A percentile compares a stretch with the other conserved stretches of the same genome.
phyloP scores from a whole-genome alignment of 176 grass and related monocot species.

The Oryza meridionalis region DNA sequence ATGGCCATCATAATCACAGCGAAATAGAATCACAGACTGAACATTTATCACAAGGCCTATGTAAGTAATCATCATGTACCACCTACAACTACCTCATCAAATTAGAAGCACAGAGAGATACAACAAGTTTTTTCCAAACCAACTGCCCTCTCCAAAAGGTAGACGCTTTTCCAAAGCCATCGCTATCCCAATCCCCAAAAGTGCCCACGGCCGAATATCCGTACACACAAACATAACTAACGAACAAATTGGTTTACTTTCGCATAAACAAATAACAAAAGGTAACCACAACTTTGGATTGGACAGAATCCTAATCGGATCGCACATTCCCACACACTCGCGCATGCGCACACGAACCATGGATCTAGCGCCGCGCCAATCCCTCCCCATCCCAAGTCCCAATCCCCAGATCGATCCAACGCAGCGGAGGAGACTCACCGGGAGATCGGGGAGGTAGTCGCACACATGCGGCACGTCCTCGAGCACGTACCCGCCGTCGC shows the following conservation, averaged over 20 bases:
- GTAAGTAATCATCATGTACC: not conserved
- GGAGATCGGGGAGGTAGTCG: conserved; percentile 77
- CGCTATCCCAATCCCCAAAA: conserved; percentile 18
- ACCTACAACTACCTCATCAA: not conserved
- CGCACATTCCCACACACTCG: not conserved
- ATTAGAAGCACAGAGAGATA: not conserved
- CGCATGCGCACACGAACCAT: not conserved
- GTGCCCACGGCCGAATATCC: not conserved
- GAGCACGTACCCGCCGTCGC: conserved; percentile 74
- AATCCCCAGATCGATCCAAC: not conserved
- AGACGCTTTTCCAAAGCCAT: not conserved
- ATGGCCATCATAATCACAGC: conserved; percentile 23
- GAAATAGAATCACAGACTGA: not conserved
- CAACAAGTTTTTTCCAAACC: not conserved
- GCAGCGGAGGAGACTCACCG: conserved; percentile 49
- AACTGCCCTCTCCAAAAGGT: not conserved
- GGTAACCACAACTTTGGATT: conserved; percentile 20
- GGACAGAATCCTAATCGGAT: conserved; percentile 27
- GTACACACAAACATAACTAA: not conserved
- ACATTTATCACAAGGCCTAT: not conserved
- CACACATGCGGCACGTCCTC: conserved; percentile 93
- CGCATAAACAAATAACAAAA: not conserved
- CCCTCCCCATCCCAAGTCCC: not conserved
- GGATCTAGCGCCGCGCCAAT: not conserved
- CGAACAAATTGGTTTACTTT: not conserved